These are phyloP conservation scores for Mytilinidion resinicola DNA, from an alignment of 495 filamentous ascomycete genomes.

Conservation along the genomic window DNA sequence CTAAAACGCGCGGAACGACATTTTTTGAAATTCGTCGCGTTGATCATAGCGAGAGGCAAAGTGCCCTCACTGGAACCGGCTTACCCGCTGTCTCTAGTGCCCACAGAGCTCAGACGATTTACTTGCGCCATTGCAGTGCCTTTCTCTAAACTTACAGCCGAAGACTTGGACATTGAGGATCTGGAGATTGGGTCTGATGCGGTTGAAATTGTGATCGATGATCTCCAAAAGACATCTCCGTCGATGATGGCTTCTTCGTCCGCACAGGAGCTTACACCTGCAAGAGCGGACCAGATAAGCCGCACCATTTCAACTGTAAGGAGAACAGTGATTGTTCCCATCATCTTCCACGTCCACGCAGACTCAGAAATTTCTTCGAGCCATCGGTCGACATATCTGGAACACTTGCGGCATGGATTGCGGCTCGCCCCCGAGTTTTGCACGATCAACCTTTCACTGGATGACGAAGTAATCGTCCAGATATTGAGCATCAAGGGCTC, in stretches of 20 bases:
- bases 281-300: conserved; percentile 46
- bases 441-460: conserved; percentile 57
- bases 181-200: conserved; percentile 66
- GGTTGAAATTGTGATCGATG: conserved; percentile 64
- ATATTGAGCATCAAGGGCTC: conserved; percentile 54
- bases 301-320: conserved; percentile 53
- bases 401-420: conserved; percentile 60
- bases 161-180: conserved; percentile 51
- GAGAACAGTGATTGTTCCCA: conserved; percentile 58
- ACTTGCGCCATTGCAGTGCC: conserved; percentile 62
- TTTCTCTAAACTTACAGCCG: conserved; percentile 52
- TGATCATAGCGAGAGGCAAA: conserved; percentile 42
- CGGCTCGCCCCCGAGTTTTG: conserved; percentile 70
- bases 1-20: conserved; percentile 68
- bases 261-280: neutral
- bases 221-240: neutral
- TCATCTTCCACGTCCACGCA: conserved; percentile 55
- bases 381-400: conserved; percentile 45
- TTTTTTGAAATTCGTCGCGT: conserved; percentile 60
- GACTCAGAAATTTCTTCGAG: conserved; percentile 5
- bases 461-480: conserved; percentile 45
- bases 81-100: conserved; percentile 63
- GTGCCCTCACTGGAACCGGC: conserved; percentile 55
- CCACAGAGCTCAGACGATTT: conserved; percentile 56
- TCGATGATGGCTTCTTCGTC: no score